Conservation (phyloP, 75 land plant genomes). For the Gnetum montanum region DNA sequence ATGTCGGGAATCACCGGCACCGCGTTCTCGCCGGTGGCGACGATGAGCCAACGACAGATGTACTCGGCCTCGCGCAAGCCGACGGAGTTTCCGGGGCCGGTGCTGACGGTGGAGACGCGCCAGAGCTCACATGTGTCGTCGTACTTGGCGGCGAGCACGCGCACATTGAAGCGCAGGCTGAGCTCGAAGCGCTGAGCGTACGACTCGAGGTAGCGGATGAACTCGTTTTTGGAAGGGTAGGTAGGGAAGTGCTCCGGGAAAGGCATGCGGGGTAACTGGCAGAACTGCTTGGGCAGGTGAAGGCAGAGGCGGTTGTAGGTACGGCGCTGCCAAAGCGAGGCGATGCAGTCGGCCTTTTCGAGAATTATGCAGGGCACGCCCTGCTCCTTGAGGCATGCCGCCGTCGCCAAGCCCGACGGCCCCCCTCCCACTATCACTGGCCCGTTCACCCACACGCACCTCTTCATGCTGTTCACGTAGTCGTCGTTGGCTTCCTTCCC, state of each 20-base stretch:
- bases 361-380: constrained; percentile 37
- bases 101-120: constrained; percentile 27
- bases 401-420: constrained; percentile 49
- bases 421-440: constrained; percentile 69
- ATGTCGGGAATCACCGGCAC: constrained; percentile 54
- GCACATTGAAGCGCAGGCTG: constrained; percentile 45
- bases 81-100: neutral
- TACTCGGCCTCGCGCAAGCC: constrained; percentile 22
- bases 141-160: constrained; percentile 42
- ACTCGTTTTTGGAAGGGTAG: constrained; percentile 39
- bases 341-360: constrained; percentile 44
- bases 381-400: constrained; percentile 28
- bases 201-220: constrained; percentile 52
- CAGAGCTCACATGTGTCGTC: constrained; percentile 44
- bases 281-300: constrained; percentile 54
- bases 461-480: constrained; percentile 1
- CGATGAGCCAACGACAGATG: constrained; percentile 58
- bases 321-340: constrained; percentile 47
- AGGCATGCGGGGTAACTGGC: constrained; percentile 33
- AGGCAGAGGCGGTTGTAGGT: constrained; percentile 57
- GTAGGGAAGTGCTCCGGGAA: constrained; percentile 22
- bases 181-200: constrained; percentile 45
- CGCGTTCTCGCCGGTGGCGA: constrained; percentile 90
- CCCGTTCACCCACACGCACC: constrained; percentile 34
- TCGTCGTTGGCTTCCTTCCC: constrained; percentile 6